These are phyloP conservation scores for Skeletonema costatum DNA, from an alignment of 108 stramenopile species.

Conservation along the genomic window DNA sequence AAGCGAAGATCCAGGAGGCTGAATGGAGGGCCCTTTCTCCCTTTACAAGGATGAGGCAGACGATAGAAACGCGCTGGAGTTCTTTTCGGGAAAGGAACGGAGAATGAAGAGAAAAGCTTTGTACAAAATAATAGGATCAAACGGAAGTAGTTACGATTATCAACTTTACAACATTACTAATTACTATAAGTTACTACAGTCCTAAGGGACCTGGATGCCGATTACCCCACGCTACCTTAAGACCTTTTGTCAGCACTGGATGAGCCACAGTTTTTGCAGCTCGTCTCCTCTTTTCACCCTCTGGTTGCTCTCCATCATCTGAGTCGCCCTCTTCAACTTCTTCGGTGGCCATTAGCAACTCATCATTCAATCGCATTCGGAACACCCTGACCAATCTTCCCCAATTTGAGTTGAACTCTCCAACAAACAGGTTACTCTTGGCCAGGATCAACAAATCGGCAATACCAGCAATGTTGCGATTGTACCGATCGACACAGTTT, in stretches of 20 bases:
- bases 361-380: constrained; percentile 10
- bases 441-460: constrained; percentile 41
- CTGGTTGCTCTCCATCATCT: neutral
- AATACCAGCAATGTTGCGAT: constrained; percentile 29
- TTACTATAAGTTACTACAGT: neutral
- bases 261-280: neutral
- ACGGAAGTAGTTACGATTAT: neutral
- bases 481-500: constrained; percentile 30
- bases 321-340: neutral
- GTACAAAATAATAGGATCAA: too few relatives aligned
- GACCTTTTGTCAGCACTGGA: constrained; percentile 1
- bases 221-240: constrained; percentile 3
- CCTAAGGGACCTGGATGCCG: neutral
- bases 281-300: neutral
- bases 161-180: neutral
- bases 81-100: too few relatives aligned
- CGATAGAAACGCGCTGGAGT: too few relatives aligned
- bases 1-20: too few relatives aligned
- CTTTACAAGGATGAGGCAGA: too few relatives aligned
- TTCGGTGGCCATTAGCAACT: neutral
- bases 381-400: constrained; percentile 21
- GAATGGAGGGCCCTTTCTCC: too few relatives aligned
- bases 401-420: constrained; percentile 43
- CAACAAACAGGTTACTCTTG: constrained; percentile 23
- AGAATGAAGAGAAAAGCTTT: too few relatives aligned